Base-by-base conservation (phyloP, 2,329 filamentous ascomycete genomes). In the Colletotrichum phormii region DNA sequence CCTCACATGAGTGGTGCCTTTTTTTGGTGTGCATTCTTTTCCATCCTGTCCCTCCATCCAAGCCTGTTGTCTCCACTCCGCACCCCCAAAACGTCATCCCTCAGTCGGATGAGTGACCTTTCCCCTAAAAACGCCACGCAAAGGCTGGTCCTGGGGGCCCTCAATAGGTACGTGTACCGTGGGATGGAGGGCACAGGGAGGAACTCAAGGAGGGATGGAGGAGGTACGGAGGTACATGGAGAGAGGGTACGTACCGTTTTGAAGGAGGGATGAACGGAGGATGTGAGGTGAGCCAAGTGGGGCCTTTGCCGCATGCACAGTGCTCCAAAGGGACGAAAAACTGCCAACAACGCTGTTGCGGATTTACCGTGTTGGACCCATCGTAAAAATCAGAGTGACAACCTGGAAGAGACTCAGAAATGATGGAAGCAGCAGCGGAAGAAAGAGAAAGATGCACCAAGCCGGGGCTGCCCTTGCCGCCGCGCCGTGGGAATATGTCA, bases 1-100 rank as follows among this genome's bases (percentile, higher is more conserved):
- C 37, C 37, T 42, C 37, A 49, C n/a, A 31, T 8, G 59, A 31
- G 15, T 49, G 29, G 37, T 33, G 35, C n/a, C 24, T 13, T 46
- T 3, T 29, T 49, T 5, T n/a, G 42, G 42, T 49, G 42, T 49
- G 18, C 59, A 49, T 33, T 62, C 26, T 62, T 51, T 29, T 35
- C 24, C 60, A 9, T 51, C 60, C 18, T 22, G 13, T 13, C 11
- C 22, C 7, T 26, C 60, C 46, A 26, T 64, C 49, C 61, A 53
- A 31, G 65, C 63, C 42, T 63, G 29, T 12, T 26, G 46, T 35
- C 46, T 18, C 64, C 68, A 62, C 68, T 61, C 49, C 35, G 24
- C 46, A 54, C 12, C 31, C 31, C 31, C 35, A 29, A 72, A 72
- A 70, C 70, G 70, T 72, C 70, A 72, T 72, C 33, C 70, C 59